Base-by-base conservation (phyloP, 495 filamentous ascomycete genomes). In the Podospora anserina region DNA sequence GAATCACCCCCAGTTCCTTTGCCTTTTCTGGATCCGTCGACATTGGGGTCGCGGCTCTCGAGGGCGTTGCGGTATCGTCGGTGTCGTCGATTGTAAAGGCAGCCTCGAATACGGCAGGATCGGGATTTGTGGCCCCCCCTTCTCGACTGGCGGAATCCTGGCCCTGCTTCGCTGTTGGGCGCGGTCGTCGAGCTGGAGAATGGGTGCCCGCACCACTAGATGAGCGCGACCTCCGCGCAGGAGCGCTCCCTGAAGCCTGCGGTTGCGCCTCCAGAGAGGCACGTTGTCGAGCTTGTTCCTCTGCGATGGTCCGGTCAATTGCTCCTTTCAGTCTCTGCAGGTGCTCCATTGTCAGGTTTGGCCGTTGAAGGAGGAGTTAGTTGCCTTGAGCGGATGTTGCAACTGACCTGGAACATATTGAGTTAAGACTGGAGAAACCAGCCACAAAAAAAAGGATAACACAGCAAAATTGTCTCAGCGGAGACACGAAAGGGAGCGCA, bases 301-400 rank as follows among this genome's bases (percentile, higher is more conserved):
- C 91, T 71, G 92, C 90, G 69, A 97, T 93, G 71, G 89, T 88
- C 70, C 88, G 88, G 75, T 97, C 92, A 74, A 96, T 91, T 63
- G 91, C 90, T 69, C 90, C 90, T 82, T 92, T 93, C 73, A 97
- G 78, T 80, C 92, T 89, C 92, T 97, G 76, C 56, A 53, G 5
- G 28, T 15, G 55, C 66, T 49, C 18, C 18, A 54, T 49, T 68
- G 71, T 72, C 60, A 72, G 69, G 18, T 64, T 23, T 16, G 7
- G 11, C 11, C 20, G 49, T 6, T 7, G 2, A 5, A 2, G 7
- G 23, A 23, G 20, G n/a, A 54, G 7, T 18, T 5, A 44, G 61
- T 20, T 2, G 23, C 0, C 19, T 28, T 54, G 4, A 2, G 2
- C 34, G 58, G 23, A 6, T 11, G 5, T 1, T 23, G 19, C 28